Conservation (phyloP, 1,284 basidiomycete species). For the Cryptococcus depauperatus region DNA sequence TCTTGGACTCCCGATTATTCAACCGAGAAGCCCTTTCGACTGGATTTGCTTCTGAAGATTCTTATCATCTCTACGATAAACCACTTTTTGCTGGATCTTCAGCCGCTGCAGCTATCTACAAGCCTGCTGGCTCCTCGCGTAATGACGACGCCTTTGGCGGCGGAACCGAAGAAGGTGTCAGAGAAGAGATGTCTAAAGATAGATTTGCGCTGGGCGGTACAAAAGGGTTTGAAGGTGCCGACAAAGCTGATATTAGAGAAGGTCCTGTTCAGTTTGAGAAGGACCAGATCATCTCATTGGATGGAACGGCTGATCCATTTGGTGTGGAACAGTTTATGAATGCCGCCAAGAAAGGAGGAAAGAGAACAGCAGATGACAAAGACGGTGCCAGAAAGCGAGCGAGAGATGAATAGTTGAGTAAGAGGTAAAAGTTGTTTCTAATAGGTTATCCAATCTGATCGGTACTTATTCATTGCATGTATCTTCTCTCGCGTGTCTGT, state of each 20-base stretch:
- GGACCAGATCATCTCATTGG: slow-evolving; percentile 55
- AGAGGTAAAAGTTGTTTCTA: background rate
- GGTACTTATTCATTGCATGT: background rate
- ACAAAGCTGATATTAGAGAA: slow-evolving; percentile 57
- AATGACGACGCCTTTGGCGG: slow-evolving; percentile 87
- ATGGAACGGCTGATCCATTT: slow-evolving; percentile 70
- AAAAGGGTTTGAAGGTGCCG: slow-evolving; percentile 67
- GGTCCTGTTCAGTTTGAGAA: slow-evolving; percentile 99
- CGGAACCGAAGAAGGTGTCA: slow-evolving; percentile 88
- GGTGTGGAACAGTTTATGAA: slow-evolving; percentile 95
- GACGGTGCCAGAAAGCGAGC: slow-evolving; percentile 18
- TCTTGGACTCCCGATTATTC: slow-evolving; percentile 95
- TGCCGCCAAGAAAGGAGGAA: slow-evolving; percentile 88
- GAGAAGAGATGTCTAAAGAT: slow-evolving; percentile 82
- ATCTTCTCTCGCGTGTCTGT: background rate
- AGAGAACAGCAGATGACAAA: slow-evolving; percentile 55
- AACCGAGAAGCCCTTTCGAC: slow-evolving; percentile 82
- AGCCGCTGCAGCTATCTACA: slow-evolving; percentile 96
- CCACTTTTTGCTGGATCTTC: slow-evolving; percentile 93
- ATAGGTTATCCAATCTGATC: background rate
- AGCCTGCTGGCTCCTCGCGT: slow-evolving; percentile 64
- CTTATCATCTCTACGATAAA: slow-evolving; percentile 88
- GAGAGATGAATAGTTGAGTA: slow-evolving; percentile 12
- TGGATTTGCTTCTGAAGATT: slow-evolving; percentile 83
- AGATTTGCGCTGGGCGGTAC: slow-evolving; percentile 81